phyloP scores from a whole-genome alignment of 1,139 yeast genomes.

The Candida labiduridarum region DNA sequence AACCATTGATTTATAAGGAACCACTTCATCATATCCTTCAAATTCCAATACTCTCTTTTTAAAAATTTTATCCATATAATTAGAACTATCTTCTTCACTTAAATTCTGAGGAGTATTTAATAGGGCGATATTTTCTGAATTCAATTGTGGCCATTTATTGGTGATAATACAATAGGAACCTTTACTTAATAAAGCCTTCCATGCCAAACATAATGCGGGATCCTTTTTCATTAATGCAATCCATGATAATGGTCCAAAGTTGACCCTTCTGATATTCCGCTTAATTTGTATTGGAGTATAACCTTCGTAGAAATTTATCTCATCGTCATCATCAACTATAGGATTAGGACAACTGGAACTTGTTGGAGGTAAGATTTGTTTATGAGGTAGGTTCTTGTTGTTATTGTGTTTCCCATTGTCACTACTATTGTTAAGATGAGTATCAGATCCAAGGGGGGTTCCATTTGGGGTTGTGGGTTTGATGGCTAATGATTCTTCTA shows the following conservation, averaged over 20 bases:
- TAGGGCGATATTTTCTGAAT: conserved; percentile 28
- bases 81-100: conserved; percentile 14
- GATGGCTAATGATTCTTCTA: background rate
- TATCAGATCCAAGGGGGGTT: background rate
- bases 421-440: background rate
- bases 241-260: conserved; percentile 56
- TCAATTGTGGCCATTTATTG: conserved; percentile 10
- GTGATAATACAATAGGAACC: conserved; percentile 21
- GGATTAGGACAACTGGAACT: conserved; percentile 22
- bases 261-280: conserved; percentile 34
- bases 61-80: conserved; percentile 28
- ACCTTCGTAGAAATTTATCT: conserved; percentile 45
- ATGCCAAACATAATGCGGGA: conserved; percentile 38
- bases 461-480: background rate
- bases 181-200: conserved; percentile 28
- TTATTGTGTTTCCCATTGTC: conserved; percentile 1
- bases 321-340: conserved; percentile 24
- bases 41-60: conserved; percentile 34
- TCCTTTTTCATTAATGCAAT: conserved; percentile 51
- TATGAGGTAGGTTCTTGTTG: conserved; percentile 7
- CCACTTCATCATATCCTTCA: conserved; percentile 39
- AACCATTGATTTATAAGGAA: conserved; percentile 37
- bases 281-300: conserved; percentile 43
- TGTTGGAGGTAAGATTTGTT: background rate
- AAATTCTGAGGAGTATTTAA: conserved; percentile 18